Evolutionary conservation across 768 basidiomycete genomes (phyloP), one percentile per base, ranked within the genome.

Genomic region (Naganishia onofrii): DNA sequence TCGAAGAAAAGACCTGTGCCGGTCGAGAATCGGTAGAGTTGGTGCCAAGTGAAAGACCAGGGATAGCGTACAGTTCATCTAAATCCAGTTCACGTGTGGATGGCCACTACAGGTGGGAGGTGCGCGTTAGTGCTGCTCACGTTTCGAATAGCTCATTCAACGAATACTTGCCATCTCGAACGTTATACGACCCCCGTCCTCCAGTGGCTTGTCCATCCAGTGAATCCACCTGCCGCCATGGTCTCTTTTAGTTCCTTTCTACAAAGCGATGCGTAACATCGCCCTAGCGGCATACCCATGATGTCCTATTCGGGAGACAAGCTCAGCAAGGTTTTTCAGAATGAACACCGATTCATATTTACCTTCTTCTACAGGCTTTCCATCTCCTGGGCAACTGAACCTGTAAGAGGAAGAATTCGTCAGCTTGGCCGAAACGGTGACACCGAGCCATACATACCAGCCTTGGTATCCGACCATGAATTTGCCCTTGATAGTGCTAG

Each of bases 391-490:
- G 74, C 89, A 90, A 26, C 87, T 87, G 76, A 89, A 91, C 89
- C 89, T 90, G 75, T 10, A 46, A 48, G 29, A 13, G 55, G 13
- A 55, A 0, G 8, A 32, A 19, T 21, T 63, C 38, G 51, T 36
- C 53, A 71, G 63, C 44, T 38, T 52, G 28, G 23, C 31, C 36
- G 42, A 42, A 2, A 42, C 3, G 13, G 19, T 1, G 55, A 26
- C 15, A 23, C 34, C 23, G 26, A 26, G 55, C 44, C 12, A 17
- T 23, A 74, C 86, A 68, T 66, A 90, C 91, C 91, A 92, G 78
- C 90, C 91, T 81, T 92, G 91, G 78, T 92, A 92, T 42, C 91
- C 91, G 0, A 92, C 89, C 34, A 93, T 80, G 74, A 91, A 87
- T 76, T 92, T 93, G 82, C 90, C 86, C 68, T 90, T 89, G 56